phyloP scores from a whole-genome alignment of 1,284 basidiomycete species.

The Gomphus sp. region DNA sequence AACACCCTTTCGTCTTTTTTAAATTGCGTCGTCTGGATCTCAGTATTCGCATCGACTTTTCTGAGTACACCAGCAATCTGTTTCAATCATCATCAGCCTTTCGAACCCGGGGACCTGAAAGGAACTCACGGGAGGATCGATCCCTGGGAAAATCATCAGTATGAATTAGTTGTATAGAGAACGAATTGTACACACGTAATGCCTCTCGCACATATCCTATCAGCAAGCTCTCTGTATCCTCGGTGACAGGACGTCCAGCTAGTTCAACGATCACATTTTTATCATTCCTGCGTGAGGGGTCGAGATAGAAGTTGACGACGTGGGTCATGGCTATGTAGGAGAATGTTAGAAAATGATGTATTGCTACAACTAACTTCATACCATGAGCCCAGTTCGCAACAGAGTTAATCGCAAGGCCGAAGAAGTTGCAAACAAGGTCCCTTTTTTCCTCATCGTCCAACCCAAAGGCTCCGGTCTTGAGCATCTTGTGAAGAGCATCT shows the following conservation, averaged over 20 bases:
- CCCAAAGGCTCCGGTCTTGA: background rate
- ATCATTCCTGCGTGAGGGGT: conserved; percentile 25
- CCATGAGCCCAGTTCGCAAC: conserved; percentile 13
- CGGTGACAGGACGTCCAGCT: conserved; percentile 21
- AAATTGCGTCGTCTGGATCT: conserved; percentile 32
- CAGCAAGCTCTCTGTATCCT: conserved; percentile 26
- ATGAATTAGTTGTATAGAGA: background rate
- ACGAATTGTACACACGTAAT: conserved; percentile 30
- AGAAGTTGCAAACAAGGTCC: conserved; percentile 12
- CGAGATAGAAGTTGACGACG: conserved; percentile 25
- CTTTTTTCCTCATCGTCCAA: background rate
- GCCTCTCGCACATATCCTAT: conserved; percentile 43
- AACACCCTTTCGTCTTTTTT: conserved; percentile 45
- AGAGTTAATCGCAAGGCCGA: conserved; percentile 10
- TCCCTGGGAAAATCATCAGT: conserved; percentile 13
- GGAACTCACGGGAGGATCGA: conserved; percentile 15
- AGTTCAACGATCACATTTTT: conserved; percentile 29
- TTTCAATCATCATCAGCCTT: background rate
- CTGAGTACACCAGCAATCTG: conserved; percentile 28
- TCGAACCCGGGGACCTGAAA: background rate
- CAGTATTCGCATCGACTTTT: conserved; percentile 33
- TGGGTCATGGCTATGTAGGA: conserved; percentile 34
- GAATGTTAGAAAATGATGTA: background rate
- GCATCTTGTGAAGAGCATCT: background rate
- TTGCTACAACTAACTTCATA: background rate